These are phyloP conservation scores for Calonectria naviculata DNA, from an alignment of 2,329 filamentous ascomycete genomes.

Conservation along the genomic window DNA sequence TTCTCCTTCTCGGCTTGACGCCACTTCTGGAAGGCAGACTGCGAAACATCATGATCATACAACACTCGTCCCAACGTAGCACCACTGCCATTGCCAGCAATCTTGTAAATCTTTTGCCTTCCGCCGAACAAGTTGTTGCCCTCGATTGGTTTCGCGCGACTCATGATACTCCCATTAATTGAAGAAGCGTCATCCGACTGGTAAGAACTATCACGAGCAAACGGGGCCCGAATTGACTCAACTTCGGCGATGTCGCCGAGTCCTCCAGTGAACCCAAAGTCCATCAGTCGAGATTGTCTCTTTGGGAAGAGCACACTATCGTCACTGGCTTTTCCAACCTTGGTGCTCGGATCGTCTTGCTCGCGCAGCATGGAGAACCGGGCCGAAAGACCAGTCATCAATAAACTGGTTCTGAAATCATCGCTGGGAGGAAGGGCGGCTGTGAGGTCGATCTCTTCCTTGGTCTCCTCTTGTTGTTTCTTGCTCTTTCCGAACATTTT, in stretches of 20 bases:
- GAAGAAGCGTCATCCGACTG: slow-evolving; percentile 78
- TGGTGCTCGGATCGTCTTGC: slow-evolving; percentile 90
- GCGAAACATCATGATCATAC: slow-evolving; percentile 88
- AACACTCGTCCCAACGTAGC: slow-evolving; percentile 76
- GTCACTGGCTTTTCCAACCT: slow-evolving; percentile 93
- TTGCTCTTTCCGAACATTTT: slow-evolving; percentile 67
- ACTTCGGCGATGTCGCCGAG: slow-evolving; percentile 92
- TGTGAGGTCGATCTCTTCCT: slow-evolving; percentile 77
- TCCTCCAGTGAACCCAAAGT: slow-evolving; percentile 71
- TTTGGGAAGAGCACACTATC: slow-evolving; percentile 91
- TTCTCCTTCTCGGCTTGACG: slow-evolving; percentile 69
- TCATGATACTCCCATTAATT: slow-evolving; percentile 80
- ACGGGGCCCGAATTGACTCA: slow-evolving; percentile 78
- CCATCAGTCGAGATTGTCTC: slow-evolving; percentile 79
- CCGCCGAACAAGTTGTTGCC: slow-evolving; percentile 96
- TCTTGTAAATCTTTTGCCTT: slow-evolving; percentile 94
- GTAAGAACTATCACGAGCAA: slow-evolving; percentile 73
- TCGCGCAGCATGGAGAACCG: slow-evolving; percentile 97
- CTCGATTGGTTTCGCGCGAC: slow-evolving; percentile 82
- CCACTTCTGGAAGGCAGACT: slow-evolving; percentile 86
- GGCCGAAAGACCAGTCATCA: slow-evolving; percentile 95
- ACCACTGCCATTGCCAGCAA: slow-evolving; percentile 61
- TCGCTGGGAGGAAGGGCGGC: slow-evolving; percentile 82
- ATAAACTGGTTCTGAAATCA: slow-evolving; percentile 92
- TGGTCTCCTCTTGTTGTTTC: slow-evolving; percentile 68